Conservation (phyloP, 2,329 filamentous ascomycete genomes). For the Metarhizium sp. region DNA sequence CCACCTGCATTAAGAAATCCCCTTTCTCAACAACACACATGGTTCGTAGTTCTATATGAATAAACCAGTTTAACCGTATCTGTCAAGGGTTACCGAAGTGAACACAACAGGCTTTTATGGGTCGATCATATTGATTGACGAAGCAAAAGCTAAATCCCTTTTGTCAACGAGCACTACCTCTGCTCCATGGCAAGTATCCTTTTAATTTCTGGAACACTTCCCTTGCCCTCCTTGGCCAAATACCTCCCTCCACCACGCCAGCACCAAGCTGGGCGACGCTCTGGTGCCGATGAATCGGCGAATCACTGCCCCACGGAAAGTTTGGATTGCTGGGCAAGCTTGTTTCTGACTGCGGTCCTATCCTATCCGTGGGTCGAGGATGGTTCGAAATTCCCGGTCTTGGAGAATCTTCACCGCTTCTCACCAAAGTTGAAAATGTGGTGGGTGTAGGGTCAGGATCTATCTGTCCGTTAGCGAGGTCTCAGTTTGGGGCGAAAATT, state of each 20-base stretch:
- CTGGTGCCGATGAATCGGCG: slow-evolving; percentile 25
- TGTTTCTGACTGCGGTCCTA: slow-evolving; percentile 4
- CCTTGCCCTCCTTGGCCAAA: slow-evolving; percentile 4
- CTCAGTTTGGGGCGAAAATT: background rate
- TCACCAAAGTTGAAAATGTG: slow-evolving; percentile 8
- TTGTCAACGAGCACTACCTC: background rate
- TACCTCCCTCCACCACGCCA: slow-evolving; percentile 10
- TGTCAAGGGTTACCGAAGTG: background rate
- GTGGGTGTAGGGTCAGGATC: slow-evolving; percentile 1
- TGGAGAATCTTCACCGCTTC: background rate
- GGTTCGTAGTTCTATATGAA: background rate
- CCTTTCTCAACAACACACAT: background rate
- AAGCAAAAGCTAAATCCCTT: background rate
- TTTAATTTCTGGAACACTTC: background rate
- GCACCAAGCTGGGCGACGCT: slow-evolving; percentile 17
- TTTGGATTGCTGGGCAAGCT: slow-evolving; percentile 20
- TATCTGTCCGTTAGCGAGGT: background rate
- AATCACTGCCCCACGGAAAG: slow-evolving; percentile 27
- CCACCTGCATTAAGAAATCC: background rate
- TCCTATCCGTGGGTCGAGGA: slow-evolving; percentile 11
- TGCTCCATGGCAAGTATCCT: background rate
- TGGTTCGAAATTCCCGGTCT: background rate
- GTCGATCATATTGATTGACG: background rate
- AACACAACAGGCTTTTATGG: background rate
- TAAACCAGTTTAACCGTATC: background rate